Percentiles rank a stretch among this genome's conserved stretches.
phyloP scores from a whole-genome alignment of 768 basidiomycete genomes.

The Tulasnella sp. region DNA sequence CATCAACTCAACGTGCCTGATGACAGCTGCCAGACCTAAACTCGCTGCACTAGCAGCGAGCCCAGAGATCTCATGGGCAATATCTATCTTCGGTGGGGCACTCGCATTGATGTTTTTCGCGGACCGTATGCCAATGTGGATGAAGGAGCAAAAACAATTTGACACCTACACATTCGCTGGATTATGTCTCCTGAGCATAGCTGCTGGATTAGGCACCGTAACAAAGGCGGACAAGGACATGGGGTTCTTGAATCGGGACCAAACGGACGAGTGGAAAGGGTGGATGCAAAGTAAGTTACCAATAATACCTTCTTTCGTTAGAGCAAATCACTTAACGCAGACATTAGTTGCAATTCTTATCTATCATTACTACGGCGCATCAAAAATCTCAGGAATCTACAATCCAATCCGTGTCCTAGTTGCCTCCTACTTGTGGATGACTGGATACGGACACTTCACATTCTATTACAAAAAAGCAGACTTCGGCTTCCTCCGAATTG shows the following conservation, averaged over 20 bases:
- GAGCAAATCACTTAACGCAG: not conserved
- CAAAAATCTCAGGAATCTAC: constrained; percentile 83
- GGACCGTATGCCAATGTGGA: constrained; percentile 76
- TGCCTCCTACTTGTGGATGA: constrained; percentile 85
- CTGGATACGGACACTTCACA: constrained; percentile 79
- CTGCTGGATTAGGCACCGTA: constrained; percentile 48
- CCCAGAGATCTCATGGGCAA: constrained; percentile 22
- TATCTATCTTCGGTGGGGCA: constrained; percentile 50
- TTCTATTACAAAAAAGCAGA: constrained; percentile 86
- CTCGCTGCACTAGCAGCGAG: constrained; percentile 15
- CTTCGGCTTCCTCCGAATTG: constrained; percentile 64
- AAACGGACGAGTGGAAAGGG: constrained; percentile 96
- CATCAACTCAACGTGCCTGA: not conserved
- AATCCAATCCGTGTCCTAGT: constrained; percentile 82
- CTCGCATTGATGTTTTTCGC: constrained; percentile 60
- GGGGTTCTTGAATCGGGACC: constrained; percentile 81
- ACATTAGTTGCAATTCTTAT: constrained; percentile 88
- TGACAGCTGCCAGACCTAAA: not conserved
- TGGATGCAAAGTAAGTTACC: constrained; percentile 88
- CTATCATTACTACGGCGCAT: constrained; percentile 85
- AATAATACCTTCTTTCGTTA: constrained; percentile 1
- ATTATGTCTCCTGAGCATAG: constrained; percentile 42
- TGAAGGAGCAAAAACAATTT: constrained; percentile 82
- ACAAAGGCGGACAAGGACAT: constrained; percentile 66
- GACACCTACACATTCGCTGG: constrained; percentile 51